These are phyloP conservation scores for Jackrogersella minutella DNA, from an alignment of 495 filamentous ascomycete species.

Conservation along the genomic window DNA sequence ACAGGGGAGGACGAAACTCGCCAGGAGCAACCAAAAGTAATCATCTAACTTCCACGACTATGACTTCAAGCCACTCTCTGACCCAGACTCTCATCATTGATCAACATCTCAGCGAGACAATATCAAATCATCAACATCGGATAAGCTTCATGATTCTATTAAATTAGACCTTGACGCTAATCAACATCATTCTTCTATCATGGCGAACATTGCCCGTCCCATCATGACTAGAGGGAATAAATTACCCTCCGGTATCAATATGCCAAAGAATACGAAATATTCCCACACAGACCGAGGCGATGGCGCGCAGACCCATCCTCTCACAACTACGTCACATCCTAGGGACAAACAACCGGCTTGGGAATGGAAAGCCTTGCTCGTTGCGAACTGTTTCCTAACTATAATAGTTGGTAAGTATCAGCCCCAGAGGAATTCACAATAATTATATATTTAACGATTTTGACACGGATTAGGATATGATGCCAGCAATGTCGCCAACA, in stretches of 20 bases:
- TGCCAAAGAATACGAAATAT: not conserved
- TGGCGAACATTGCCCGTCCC: no score
- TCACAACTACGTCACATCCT: not conserved
- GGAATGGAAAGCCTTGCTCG: constrained; percentile 15
- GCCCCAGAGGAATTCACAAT: not conserved
- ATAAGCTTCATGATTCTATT: no score
- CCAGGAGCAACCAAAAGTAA: no score
- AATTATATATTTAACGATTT: not conserved
- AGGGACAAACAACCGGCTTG: constrained; percentile 10
- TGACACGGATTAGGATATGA: constrained; percentile 14
- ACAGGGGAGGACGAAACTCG: no score
- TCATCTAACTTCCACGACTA: no score
- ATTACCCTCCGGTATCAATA: no score
- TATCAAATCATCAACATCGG: no score
- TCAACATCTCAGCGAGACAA: no score
- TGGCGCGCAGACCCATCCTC: not conserved
- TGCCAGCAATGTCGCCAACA: constrained; percentile 31
- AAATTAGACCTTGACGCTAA: not conserved
- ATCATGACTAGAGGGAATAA: no score
- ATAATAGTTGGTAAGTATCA: constrained; percentile 17
- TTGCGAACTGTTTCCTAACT: constrained; percentile 20
- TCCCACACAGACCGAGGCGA: not conserved
- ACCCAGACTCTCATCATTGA: no score
- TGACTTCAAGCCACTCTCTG: no score
- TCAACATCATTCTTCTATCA: not conserved